Base-by-base conservation (phyloP, 441 rosid species). In the Pelargonium myrrhifolium region DNA sequence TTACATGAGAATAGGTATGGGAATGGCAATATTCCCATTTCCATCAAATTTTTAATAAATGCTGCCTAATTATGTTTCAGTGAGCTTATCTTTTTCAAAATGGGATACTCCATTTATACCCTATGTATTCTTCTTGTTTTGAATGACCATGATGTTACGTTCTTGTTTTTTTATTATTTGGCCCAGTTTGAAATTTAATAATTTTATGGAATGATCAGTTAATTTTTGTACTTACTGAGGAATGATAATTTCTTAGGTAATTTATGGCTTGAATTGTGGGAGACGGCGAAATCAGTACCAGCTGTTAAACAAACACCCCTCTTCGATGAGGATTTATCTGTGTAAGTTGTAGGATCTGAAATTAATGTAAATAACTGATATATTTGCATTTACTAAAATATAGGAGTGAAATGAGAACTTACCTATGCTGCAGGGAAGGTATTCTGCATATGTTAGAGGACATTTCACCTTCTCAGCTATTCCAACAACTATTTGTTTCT, bases 221-320 rank as follows among this genome's bases (percentile, higher is more conserved):
- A 53, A 53, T 17, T 53, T 7, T 53, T 17, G 8, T n/a, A 53
- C 59, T 6, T 53, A 53, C 21, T 21, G 40, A 37, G 40, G 40
- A 37, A 37, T 53, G 22, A 21, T 18, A 18, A 51, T 66, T 65
- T 78, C 20, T 74, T 75, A 94, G 99, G 97, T 80, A 91, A 94
- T 82, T 79, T 94, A 70, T 91, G 99, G 99, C 89, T 77, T 5
- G 97, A 91, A 82, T 87, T 94, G 49, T 94, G 99, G 99, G 92
- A 82, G 76, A 83, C 99, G 62, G 77, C 99, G 65, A 94, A 84
- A 74, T 88, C 96, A 43, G 66, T 89, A 58, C 97, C 99, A 55
- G 97, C 97, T 28, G 86, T 87, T 72, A 91, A 84, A 78, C 99
- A 94, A 77, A 76, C 93, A 60, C 99, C 99, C 42, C 82, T 91